Evolutionary conservation across 1,284 basidiomycete genomes (phyloP), one percentile per base, ranked within the genome.

Genomic region (Entoloma clypeatum): DNA sequence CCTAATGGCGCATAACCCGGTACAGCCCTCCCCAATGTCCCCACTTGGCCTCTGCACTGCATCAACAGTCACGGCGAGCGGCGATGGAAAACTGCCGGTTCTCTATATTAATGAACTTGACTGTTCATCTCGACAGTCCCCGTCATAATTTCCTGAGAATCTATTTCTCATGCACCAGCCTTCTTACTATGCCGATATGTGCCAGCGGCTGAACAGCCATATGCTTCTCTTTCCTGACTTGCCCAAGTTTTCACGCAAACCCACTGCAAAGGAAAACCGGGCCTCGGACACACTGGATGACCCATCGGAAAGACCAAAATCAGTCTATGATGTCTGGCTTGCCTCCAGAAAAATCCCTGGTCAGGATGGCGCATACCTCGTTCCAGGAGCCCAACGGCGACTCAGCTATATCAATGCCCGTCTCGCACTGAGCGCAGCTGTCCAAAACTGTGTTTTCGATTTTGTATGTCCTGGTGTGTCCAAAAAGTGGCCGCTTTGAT

Each of bases 321-420:
- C 68, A 24, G 60, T 71, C 26, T 81, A 78, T 45, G 71, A 77
- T 31, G 69, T 71, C 19, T 87, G 84, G 85, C 58, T 79, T 10
- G 70, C 77, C 7, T 87, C 84, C 22, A 72, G 85, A 51, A 55
- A 62, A 44, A 51, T 74, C 16, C 65, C 72, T 33, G 64, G 61
- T 17, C 66, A 66, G 36, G 66, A 59, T 47, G 68, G 61, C 33
- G 55, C 27, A 52, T 66, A 59, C 40, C 72, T 84, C 47, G 68
- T 78, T 35, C 79, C 86, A 27, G 86, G 86, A 36, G 78, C 76
- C 26, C 80, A 77, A 47, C 76, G 86, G 27, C 68, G 71, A 19
- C 52, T 88, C 41, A 78, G 70, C 40, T 51, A 68, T 28, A 54
- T 58, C 13, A 87, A 84, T 57, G 51, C 77, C 32, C 62, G 57